Base-by-base conservation (phyloP, 31 red algal genomes). In the Odonthalia washingtoniensis region DNA sequence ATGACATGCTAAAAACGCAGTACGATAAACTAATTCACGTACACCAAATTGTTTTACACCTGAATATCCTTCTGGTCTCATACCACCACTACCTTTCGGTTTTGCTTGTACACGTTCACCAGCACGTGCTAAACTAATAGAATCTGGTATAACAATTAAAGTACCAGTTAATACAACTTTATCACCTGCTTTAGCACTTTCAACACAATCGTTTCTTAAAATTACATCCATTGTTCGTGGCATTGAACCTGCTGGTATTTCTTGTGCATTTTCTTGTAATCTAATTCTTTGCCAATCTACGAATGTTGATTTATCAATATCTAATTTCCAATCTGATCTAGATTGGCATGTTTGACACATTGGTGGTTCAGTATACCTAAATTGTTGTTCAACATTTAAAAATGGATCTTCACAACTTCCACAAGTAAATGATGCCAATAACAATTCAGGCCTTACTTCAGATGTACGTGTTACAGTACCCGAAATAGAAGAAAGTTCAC, bases 171-270 rank as follows among this genome's bases (percentile, higher is more conserved):
- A 82, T 37, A 88, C 75, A 52, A 86, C 85, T 68, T 92, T 93
- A 77, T 99, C 97, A 14, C 97, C 97, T 31, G 97, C 97, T 74
- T 96, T 99, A 49, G 97, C 97, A 38, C 66, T 84, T 74, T 99
- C 97, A 1, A 99, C 97, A 33, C 91, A 86, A 61, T 99, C 97
- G 74, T 96, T 92, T 40, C 97, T 82, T n/a, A 99, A 78, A 33
- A 99, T 96, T 31, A 99, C 97, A 44, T 99, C 97, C 45, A 96
- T 83, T 0, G 97, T 94, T 38, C 94, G 90, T 0, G 97, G 97
- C 94, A 99, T 94, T 1, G 97, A 94, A 72, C 97, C 97, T 16
- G 97, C 91, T 2, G 97, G 97, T 78, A 99, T 99, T 77, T 99
- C 94, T 5, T 91, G 80, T 17, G 94, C 89, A 45, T 95, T 91